These are phyloP conservation scores for Craspedostauros australis DNA, from an alignment of 108 stramenopile genomes.

Conservation along the genomic window DNA sequence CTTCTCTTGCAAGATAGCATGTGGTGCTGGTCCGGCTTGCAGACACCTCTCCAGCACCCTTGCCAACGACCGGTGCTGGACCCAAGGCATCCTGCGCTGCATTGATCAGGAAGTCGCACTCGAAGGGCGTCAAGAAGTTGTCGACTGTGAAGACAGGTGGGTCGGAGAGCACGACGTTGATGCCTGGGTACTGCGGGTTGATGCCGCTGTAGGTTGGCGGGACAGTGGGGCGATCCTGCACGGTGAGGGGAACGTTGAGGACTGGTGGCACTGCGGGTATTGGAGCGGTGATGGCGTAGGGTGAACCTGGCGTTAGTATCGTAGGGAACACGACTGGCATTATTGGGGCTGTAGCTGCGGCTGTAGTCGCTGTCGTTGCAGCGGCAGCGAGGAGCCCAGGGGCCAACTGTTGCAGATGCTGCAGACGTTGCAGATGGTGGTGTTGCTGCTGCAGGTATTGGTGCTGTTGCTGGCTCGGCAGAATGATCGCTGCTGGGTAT, in stretches of 20 bases:
- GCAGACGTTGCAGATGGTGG: not conserved
- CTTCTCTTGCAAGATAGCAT: slow-evolving; percentile 80
- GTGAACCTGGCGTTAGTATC: slow-evolving; percentile 11
- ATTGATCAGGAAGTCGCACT: slow-evolving; percentile 74
- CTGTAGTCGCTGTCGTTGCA: not conserved
- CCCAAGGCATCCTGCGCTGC: slow-evolving; percentile 61
- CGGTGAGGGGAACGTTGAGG: slow-evolving; percentile 27
- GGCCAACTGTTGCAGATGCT: not conserved
- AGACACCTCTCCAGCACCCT: slow-evolving; percentile 70
- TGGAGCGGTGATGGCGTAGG: not conserved
- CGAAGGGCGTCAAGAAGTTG: slow-evolving; percentile 68
- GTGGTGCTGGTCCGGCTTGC: slow-evolving; percentile 74
- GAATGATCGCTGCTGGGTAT: slow-evolving; percentile 23
- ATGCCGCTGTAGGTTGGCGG: slow-evolving; percentile 82
- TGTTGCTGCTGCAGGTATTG: not conserved
- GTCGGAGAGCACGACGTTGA: slow-evolving; percentile 40
- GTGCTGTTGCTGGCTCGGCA: not conserved
- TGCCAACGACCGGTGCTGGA: slow-evolving; percentile 83
- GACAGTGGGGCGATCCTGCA: slow-evolving; percentile 63
- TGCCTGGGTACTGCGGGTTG: slow-evolving; percentile 77
- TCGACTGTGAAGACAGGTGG: slow-evolving; percentile 78
- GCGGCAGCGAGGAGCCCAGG: not conserved
- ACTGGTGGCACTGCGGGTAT: not conserved
- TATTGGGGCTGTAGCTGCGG: not conserved
- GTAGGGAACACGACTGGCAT: too few species aligned